Percentiles rank a stretch among this genome's conserved stretches.
phyloP scores from a whole-genome alignment of 768 basidiomycete genomes.

The Terana coerulea region DNA sequence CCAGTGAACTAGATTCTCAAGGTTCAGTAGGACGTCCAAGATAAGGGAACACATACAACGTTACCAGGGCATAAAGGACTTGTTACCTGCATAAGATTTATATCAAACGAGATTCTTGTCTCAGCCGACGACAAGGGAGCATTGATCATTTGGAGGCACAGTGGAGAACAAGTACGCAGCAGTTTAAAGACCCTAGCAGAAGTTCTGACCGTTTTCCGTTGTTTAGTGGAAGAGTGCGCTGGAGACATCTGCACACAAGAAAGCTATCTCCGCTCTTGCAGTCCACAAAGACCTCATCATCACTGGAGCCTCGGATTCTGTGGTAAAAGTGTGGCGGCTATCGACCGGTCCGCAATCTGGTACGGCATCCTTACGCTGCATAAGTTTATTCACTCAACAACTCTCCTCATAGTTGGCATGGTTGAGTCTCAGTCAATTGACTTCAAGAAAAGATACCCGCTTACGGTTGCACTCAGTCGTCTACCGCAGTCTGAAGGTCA shows the following conservation, averaged over 20 bases:
- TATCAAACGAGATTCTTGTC: conserved; percentile 47
- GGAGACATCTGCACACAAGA: conserved; percentile 56
- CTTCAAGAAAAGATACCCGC: conserved; percentile 67
- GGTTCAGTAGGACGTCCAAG: conserved; percentile 38
- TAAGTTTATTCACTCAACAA: not conserved
- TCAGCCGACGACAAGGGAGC: conserved; percentile 77
- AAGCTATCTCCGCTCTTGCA: conserved; percentile 67
- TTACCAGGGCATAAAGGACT: conserved; percentile 70
- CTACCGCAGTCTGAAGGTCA: conserved; percentile 71
- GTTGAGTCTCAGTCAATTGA: conserved; percentile 21
- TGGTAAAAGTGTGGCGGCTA: conserved; percentile 68
- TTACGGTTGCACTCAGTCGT: conserved; percentile 57
- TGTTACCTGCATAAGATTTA: conserved; percentile 76
- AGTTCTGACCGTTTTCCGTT: conserved; percentile 9
- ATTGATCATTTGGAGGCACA: conserved; percentile 56
- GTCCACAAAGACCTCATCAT: conserved; percentile 47
- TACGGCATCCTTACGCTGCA: conserved; percentile 10
- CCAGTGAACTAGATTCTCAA: not conserved
- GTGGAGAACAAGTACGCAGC: conserved; percentile 22
- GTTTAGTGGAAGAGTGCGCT: conserved; percentile 53
- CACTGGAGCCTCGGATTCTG: conserved; percentile 82
- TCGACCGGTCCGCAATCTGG: conserved; percentile 25
- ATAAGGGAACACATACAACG: conserved; percentile 60
- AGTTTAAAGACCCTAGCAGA: conserved; percentile 9
- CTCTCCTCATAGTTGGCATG: conserved; percentile 1